Evolutionary conservation across 352 stramenopile species (phyloP).

Genomic region (Phytophthora tubulina): DNA sequence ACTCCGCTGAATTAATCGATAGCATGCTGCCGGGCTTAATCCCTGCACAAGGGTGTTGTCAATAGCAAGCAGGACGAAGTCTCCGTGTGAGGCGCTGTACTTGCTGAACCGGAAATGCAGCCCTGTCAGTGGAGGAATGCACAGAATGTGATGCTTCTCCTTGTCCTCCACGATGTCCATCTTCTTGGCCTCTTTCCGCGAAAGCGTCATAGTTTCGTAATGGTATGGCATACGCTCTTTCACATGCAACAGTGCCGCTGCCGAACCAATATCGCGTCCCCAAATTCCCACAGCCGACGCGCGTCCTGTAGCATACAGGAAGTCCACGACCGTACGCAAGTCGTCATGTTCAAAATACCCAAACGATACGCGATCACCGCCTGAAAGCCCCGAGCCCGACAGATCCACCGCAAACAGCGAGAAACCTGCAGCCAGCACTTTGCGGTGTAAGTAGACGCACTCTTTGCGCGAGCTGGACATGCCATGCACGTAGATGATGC

Average conservation of each 20-base stretch:
- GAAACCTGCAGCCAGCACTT: constrained; percentile 66
- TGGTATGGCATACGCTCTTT: constrained; percentile 47
- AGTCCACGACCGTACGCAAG: constrained; percentile 65
- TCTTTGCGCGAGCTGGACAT: constrained; percentile 85
- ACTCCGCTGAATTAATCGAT: constrained; percentile 46
- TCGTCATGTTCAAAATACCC: constrained; percentile 79
- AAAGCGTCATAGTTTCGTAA: constrained; percentile 64
- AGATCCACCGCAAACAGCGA: constrained; percentile 82
- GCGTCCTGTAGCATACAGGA: constrained; percentile 66
- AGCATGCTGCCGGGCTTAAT: constrained; percentile 46
- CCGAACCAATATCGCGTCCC: constrained; percentile 73
- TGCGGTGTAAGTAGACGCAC: constrained; percentile 70
- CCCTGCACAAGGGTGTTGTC: constrained; percentile 55
- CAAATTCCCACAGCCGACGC: constrained; percentile 70
- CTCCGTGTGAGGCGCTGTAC: constrained; percentile 64
- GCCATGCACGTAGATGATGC: constrained; percentile 81
- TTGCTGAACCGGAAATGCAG: constrained; percentile 67
- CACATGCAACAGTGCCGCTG: constrained; percentile 63
- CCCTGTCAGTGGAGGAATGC: constrained; percentile 52
- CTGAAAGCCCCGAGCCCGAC: constrained; percentile 73
- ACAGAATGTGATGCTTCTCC: constrained; percentile 48
- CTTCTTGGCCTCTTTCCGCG: constrained; percentile 42
- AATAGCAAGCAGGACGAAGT: constrained; percentile 79
- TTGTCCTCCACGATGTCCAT: constrained; percentile 65
- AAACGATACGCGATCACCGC: constrained; percentile 74